Evolutionary conservation across 2,329 filamentous ascomycete genomes (phyloP).

Genomic region (Colletotrichum agaves): DNA sequence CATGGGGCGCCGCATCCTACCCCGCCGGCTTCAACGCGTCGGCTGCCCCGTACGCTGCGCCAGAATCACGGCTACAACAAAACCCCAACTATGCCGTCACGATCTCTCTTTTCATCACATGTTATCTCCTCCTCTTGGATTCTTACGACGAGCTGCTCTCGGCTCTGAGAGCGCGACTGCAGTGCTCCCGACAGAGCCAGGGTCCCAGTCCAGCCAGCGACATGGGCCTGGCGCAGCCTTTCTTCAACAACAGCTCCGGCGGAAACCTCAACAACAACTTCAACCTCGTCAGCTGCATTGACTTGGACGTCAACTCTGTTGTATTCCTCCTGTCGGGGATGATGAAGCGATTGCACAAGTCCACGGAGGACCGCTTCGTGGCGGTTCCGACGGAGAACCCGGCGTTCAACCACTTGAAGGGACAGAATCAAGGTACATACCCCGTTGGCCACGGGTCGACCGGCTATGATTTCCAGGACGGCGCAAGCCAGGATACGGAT

Average conservation of each 20-base stretch:
- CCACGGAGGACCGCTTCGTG: conserved; percentile 19
- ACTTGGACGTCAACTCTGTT: conserved; percentile 30
- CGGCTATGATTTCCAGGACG: conserved; percentile 30
- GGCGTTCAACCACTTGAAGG: background rate
- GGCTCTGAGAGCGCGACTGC: conserved; percentile 12
- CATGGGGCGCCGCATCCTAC: conserved; percentile 17
- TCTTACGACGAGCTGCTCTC: conserved; percentile 24
- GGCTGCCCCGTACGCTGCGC: background rate
- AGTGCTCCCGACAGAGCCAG: conserved; percentile 27
- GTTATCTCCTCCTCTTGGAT: conserved; percentile 29
- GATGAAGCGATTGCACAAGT: conserved; percentile 33
- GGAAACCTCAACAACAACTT: conserved; percentile 16
- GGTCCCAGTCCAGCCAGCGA: conserved; percentile 24
- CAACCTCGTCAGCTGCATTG: conserved; percentile 21
- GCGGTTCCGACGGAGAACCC: background rate
- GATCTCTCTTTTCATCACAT: conserved; percentile 28
- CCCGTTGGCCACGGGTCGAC: background rate
- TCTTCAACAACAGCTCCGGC: conserved; percentile 2
- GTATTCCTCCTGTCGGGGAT: conserved; percentile 26
- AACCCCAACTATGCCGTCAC: conserved; percentile 17
- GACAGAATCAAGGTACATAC: background rate
- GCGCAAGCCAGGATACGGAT: conserved; percentile 16
- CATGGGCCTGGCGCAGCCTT: conserved; percentile 17
- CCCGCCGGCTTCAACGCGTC: background rate
- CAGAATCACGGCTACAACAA: background rate